A percentile compares a stretch with the other conserved stretches of the same genome.
Evolutionary conservation across 2,329 filamentous ascomycete species (phyloP).

Genomic region (Drechslerella dactyloides): DNA sequence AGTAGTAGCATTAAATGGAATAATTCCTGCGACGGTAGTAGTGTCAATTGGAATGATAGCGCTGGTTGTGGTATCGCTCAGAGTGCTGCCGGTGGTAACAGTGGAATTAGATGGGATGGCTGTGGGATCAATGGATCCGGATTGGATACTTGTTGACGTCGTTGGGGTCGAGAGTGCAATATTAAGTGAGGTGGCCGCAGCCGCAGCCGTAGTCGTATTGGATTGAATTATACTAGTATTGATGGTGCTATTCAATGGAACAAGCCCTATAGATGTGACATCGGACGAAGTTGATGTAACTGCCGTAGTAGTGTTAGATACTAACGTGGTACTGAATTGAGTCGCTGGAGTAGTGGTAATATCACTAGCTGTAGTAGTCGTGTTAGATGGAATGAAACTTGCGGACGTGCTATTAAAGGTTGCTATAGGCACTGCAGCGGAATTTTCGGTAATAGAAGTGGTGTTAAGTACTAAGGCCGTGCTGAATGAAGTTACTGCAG

Average conservation of each 20-base stretch:
- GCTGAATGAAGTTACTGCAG: no score
- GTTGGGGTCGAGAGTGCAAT: not conserved
- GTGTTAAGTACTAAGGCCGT: not conserved
- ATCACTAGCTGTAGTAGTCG: conserved; percentile 2
- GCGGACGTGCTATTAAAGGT: not conserved
- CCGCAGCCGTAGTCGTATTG: no score
- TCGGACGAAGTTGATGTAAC: not conserved
- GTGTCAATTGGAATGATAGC: no score
- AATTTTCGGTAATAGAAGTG: conserved; percentile 2
- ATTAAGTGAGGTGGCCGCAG: not conserved
- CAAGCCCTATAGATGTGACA: conserved; percentile 1
- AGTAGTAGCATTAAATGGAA: no score
- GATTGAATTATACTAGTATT: not conserved
- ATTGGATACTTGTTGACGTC: not conserved
- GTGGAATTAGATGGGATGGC: no score
- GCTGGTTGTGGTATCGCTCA: no score
- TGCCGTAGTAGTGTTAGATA: no score
- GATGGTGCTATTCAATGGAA: conserved; percentile 21
- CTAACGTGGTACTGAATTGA: no score
- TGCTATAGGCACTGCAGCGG: not conserved
- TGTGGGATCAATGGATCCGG: no score
- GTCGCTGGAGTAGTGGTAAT: not conserved
- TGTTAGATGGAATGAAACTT: conserved; percentile 15
- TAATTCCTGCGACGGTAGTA: no score
- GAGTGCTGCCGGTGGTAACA: no score